phyloP scores from a whole-genome alignment of 176 grass and related monocot species.

The Lolium perenne region DNA sequence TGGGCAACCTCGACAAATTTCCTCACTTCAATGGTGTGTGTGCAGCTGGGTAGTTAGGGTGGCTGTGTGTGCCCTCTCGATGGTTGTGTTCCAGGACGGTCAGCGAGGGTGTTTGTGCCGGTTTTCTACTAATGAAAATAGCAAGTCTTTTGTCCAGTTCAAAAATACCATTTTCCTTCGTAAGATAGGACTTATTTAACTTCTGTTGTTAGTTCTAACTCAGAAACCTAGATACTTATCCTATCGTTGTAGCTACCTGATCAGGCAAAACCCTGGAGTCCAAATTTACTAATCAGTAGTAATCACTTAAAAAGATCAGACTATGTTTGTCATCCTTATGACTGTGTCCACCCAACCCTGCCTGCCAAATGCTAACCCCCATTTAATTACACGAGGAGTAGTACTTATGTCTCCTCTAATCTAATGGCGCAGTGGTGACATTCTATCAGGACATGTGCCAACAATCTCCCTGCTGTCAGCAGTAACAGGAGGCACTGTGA shows the following conservation, averaged over 20 bases:
- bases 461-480: constrained; percentile 43
- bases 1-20: too few species aligned
- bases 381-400: constrained; percentile 14
- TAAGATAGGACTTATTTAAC: not conserved
- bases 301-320: not conserved
- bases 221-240: not conserved
- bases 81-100: too few species aligned
- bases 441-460: constrained; percentile 56
- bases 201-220: not conserved
- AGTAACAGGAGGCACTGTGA: constrained; percentile 55
- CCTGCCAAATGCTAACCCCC: constrained; percentile 41
- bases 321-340: constrained; percentile 17
- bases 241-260: constrained; percentile 1
- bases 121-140: too few species aligned
- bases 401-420: constrained; percentile 25
- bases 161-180: not conserved
- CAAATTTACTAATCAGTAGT: constrained; percentile 27
- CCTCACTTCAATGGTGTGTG: too few species aligned
- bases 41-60: too few species aligned
- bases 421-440: constrained; percentile 41
- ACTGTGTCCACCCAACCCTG: constrained; percentile 32
- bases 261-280: not conserved
- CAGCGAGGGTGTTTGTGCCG: too few species aligned
- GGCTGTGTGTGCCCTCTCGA: too few species aligned
- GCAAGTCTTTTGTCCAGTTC: too few species aligned